A percentile compares a stretch with the other conserved stretches of the same genome.
phyloP scores from a whole-genome alignment of 768 basidiomycete species.

The Trametes villosa region DNA sequence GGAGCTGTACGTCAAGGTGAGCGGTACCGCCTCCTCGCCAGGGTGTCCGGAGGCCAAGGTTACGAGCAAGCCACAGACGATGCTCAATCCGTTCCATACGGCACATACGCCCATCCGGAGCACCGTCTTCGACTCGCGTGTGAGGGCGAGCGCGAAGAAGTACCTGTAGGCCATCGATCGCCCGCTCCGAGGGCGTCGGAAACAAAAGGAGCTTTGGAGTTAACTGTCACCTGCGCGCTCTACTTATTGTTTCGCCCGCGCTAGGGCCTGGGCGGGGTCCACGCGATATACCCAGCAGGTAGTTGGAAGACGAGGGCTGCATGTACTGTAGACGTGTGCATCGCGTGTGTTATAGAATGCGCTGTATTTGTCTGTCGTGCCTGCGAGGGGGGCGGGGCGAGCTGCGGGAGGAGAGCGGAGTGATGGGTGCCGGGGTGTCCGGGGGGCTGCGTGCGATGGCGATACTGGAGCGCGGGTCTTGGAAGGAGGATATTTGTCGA shows the following conservation, averaged over 20 bases:
- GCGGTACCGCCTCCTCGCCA: conserved; percentile 20
- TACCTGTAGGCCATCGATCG: conserved; percentile 50
- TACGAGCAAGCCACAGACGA: conserved; percentile 56
- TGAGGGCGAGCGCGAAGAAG: conserved; percentile 86
- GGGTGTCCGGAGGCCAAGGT: conserved; percentile 19
- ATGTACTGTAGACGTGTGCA: conserved; percentile 1
- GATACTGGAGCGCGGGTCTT: conserved; percentile 23
- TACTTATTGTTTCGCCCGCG: conserved; percentile 8
- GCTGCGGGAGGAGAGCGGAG: conserved; percentile 12
- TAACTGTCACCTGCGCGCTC: conserved; percentile 8
- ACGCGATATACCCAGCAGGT: background rate
- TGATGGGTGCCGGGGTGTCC: conserved; percentile 25
- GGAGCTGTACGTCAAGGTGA: conserved; percentile 96
- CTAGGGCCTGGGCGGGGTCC: conserved; percentile 1
- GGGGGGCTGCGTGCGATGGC: conserved; percentile 33
- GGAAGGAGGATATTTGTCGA: conserved; percentile 31
- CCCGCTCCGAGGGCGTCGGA: background rate
- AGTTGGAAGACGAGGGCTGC: background rate
- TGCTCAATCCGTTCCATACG: conserved; percentile 95
- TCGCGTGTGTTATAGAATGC: background rate
- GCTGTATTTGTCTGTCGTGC: background rate
- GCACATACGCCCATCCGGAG: conserved; percentile 85
- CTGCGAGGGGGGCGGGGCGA: background rate
- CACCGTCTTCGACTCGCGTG: conserved; percentile 77
- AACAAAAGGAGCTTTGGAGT: conserved; percentile 15